Conservation (phyloP, 352 stramenopile species). For the Globisporangium abappressorium region DNA sequence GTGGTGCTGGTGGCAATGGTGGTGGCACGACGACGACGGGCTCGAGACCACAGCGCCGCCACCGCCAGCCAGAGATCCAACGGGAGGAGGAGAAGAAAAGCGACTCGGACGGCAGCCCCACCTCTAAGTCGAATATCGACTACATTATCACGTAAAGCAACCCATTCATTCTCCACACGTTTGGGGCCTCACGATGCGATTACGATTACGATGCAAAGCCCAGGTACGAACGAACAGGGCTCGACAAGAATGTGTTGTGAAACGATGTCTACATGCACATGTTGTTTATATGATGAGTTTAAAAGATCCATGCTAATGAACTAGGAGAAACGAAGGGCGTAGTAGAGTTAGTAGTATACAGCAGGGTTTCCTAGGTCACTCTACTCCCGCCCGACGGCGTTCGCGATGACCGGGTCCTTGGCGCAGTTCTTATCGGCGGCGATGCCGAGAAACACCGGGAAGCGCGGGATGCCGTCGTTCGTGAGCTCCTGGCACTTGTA, state of each 20-base stretch:
- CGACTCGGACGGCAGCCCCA: not conserved
- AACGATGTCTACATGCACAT: too few relatives aligned
- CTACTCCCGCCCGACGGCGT: conserved; percentile 21
- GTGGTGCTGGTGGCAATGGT: not conserved
- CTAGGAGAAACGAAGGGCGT: too few relatives aligned
- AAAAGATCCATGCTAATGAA: too few relatives aligned
- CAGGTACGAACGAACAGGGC: too few relatives aligned
- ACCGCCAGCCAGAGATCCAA: not conserved
- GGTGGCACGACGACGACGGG: not conserved
- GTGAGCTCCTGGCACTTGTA: conserved; percentile 84
- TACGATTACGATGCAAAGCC: too few relatives aligned
- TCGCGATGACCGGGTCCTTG: conserved; percentile 49
- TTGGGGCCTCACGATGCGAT: too few relatives aligned
- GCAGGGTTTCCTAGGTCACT: not conserved
- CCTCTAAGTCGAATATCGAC: conserved; percentile 1
- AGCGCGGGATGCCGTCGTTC: conserved; percentile 61
- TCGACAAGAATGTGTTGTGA: too few relatives aligned
- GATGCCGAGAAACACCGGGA: conserved; percentile 65
- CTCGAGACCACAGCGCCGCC: too few relatives aligned
- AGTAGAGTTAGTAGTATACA: too few relatives aligned
- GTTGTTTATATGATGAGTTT: too few relatives aligned
- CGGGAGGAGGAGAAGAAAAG: not conserved
- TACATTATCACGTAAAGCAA: conserved; percentile 8
- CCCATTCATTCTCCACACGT: too few relatives aligned
- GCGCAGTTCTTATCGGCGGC: conserved; percentile 50